Percentiles rank a stretch among this genome's conserved stretches.
phyloP scores from a whole-genome alignment of 1,284 basidiomycete genomes.

The Golubevia sp. region DNA sequence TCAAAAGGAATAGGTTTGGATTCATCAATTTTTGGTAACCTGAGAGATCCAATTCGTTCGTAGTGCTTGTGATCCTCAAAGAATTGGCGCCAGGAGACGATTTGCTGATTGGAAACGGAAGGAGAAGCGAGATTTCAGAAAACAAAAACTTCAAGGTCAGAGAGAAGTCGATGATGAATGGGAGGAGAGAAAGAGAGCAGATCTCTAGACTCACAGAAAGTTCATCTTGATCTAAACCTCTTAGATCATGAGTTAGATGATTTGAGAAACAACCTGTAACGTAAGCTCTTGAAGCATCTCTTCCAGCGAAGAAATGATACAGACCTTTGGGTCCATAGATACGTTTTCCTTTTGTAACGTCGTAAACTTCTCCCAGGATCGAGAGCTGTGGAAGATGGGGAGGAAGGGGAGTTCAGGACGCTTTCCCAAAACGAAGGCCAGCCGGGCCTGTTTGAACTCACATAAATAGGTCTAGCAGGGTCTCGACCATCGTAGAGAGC shows the following conservation, averaged over 20 bases:
- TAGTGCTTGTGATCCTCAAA: slow-evolving; percentile 44
- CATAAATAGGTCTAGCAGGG: slow-evolving; percentile 75
- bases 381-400: slow-evolving; percentile 15
- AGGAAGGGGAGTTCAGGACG: slow-evolving; percentile 3
- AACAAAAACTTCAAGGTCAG: neutral
- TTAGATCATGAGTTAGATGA: slow-evolving; percentile 51
- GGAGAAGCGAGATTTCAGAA: neutral
- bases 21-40: slow-evolving; percentile 32
- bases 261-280: slow-evolving; percentile 57
- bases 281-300: slow-evolving; percentile 53
- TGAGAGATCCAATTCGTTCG: slow-evolving; percentile 38
- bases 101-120: slow-evolving; percentile 14
- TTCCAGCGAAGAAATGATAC: slow-evolving; percentile 53
- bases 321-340: slow-evolving; percentile 72
- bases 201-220: slow-evolving; percentile 22
- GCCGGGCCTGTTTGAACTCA: slow-evolving; percentile 65
- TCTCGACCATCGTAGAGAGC: slow-evolving; percentile 76
- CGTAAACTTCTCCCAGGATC: slow-evolving; percentile 89
- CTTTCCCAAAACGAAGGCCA: neutral
- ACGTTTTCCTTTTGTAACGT: slow-evolving; percentile 75
- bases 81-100: slow-evolving; percentile 43
- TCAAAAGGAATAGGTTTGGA: slow-evolving; percentile 32
- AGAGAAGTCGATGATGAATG: neutral
- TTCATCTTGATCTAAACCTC: slow-evolving; percentile 41
- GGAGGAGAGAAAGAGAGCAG: neutral